Percentiles rank a stretch among this genome's conserved stretches.
Conservation (phyloP, 1,284 basidiomycete species). For the Puccinia sorghi region DNA sequence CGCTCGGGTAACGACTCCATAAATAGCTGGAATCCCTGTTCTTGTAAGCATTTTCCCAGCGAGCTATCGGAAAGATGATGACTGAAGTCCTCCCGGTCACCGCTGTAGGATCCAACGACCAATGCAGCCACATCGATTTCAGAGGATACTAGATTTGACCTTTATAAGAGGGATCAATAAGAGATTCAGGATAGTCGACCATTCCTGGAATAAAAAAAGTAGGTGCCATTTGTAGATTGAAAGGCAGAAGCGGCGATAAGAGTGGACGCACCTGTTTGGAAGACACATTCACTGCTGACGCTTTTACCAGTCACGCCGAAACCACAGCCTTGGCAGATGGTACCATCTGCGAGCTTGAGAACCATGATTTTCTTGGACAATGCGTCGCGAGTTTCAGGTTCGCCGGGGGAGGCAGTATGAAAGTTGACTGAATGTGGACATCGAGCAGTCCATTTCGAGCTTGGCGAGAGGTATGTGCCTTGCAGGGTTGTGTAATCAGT, state of each 20-base stretch:
- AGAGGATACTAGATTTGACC: slow-evolving; percentile 93
- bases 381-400: slow-evolving; percentile 44
- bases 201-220: slow-evolving; percentile 67
- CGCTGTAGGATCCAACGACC: slow-evolving; percentile 82
- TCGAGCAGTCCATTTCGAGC: no score
- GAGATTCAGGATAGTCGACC: no score
- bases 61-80: slow-evolving; percentile 91
- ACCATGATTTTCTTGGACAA: slow-evolving; percentile 63
- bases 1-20: slow-evolving; percentile 93
- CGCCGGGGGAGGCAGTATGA: slow-evolving; percentile 40
- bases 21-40: slow-evolving; percentile 93
- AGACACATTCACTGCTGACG: slow-evolving; percentile 96
- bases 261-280: slow-evolving; percentile 84
- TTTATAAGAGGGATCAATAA: slow-evolving; percentile 98
- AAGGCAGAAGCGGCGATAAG: no score
- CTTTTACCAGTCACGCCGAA: slow-evolving; percentile 92
- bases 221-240: background rate
- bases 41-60: slow-evolving; percentile 88
- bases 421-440: no score
- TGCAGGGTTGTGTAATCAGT: no score
- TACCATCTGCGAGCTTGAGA: slow-evolving; percentile 87
- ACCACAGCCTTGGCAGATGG: slow-evolving; percentile 81
- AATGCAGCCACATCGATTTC: slow-evolving; percentile 91
- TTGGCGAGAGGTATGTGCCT: no score
- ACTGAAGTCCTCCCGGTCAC: slow-evolving; percentile 72